Evolutionary conservation across 805 yeast species (phyloP), one percentile per base, ranked within the genome.

Genomic region (Yarrowia yakushimensis): DNA sequence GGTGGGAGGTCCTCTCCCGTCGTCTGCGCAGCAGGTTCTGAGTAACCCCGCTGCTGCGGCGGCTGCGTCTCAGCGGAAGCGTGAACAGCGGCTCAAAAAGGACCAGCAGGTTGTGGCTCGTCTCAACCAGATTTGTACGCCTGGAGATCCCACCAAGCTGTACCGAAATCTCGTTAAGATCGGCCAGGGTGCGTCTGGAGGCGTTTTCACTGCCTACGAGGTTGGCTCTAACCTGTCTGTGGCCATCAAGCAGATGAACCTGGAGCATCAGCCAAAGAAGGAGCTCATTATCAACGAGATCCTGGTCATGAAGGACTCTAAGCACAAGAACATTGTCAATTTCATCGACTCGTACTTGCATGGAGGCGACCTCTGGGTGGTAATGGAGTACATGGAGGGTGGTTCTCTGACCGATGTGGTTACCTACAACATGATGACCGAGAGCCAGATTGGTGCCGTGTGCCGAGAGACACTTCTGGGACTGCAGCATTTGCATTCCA

Each of bases 361-460:
- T 18, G 81, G 91, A 62, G 90, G 90, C 4, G 97, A 94, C 70
- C 78, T 94, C 65, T 93, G 98, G 97, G 98, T 94, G 10, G 85
- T 94, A 20, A 94, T 94, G 99, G 99, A 94, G 75, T 94, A 90
- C 72, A 94, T 94, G 99, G 97, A 94, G 73, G 99, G 99, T 65
- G 99, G 99, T 2, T 87, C 96, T 0, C 79, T 94, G 68, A 93
- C 99, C 0, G 99, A 94, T 75, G 93, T 94, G 33, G 96, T 94
- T 17, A 90, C 96, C 0, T 92, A 92, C 72, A 84, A 85, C 71
- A 87, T 86, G 60, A 85, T 94, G 87, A 84, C 96, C 1, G 99
- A 94, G 70, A 90, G 88, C 13, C 98, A 94, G 74, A 94, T 94
- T 71, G 96, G 96, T 42, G 90, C 97, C 1, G 97, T 94, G 23